phyloP scores from a whole-genome alignment of 192 early-diverging fungal species.

The Coemansia sp. region DNA sequence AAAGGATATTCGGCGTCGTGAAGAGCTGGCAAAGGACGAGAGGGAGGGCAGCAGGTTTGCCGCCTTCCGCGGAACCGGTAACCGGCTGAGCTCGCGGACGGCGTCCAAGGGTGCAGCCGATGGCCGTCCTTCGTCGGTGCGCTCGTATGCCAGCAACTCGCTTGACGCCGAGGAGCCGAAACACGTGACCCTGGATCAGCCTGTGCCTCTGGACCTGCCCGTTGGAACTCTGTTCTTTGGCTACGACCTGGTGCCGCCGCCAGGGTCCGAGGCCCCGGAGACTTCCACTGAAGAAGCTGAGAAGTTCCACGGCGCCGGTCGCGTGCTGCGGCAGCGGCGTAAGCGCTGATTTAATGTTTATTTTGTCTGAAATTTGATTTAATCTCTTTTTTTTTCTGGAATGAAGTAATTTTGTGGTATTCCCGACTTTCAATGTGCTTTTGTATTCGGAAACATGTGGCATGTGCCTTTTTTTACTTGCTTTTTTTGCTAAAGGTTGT shows the following conservation, averaged over 20 bases:
- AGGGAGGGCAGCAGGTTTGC: conserved; percentile 9
- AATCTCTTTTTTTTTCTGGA: background rate
- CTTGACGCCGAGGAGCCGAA: conserved; percentile 11
- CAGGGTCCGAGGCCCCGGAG: conserved; percentile 20
- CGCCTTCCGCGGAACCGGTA: conserved; percentile 15
- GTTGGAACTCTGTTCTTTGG: conserved; percentile 90
- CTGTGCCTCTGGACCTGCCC: conserved; percentile 78
- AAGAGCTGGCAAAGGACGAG: conserved; percentile 33
- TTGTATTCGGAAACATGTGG: background rate
- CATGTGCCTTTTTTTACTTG: background rate
- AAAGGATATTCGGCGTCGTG: conserved; percentile 27
- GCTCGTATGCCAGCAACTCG: conserved; percentile 29
- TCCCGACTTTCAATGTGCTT: background rate
- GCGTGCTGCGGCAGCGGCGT: conserved; percentile 38
- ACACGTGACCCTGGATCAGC: conserved; percentile 11
- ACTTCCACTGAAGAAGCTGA: background rate
- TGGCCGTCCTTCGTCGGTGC: conserved; percentile 11
- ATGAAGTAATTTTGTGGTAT: conserved; percentile 2
- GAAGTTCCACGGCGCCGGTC: conserved; percentile 37
- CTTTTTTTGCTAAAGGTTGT: background rate
- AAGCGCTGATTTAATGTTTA: conserved; percentile 28
- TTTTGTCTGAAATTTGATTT: background rate
- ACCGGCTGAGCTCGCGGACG: conserved; percentile 13
- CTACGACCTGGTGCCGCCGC: conserved; percentile 69
- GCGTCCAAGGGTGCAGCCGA: background rate